Evolutionary conservation across 176 grass and related monocot species (phyloP).

Genomic region (Phragmites australis): DNA sequence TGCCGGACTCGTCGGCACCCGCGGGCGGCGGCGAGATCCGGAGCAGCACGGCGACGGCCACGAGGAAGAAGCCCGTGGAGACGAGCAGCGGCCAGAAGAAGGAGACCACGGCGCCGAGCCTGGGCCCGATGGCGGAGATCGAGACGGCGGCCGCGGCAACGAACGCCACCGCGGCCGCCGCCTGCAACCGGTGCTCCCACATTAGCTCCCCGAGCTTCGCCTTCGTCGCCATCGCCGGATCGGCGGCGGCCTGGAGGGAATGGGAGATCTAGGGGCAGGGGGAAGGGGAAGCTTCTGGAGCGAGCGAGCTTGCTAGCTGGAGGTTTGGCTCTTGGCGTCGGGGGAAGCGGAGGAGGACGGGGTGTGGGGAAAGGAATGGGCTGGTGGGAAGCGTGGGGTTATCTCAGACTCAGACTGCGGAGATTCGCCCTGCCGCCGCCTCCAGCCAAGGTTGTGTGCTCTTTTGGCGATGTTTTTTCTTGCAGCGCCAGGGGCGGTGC

Average conservation of each 20-base stretch:
- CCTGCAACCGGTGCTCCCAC: slow-evolving; percentile 55
- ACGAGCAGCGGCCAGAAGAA: slow-evolving; percentile 82
- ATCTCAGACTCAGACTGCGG: slow-evolving; percentile 32
- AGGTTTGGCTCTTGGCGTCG: slow-evolving; percentile 29
- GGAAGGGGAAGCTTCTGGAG: slow-evolving; percentile 3
- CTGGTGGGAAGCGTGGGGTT: slow-evolving; percentile 35
- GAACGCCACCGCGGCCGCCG: slow-evolving; percentile 48
- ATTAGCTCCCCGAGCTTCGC: slow-evolving; percentile 52
- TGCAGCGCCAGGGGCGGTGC: slow-evolving; percentile 4
- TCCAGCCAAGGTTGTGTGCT: slow-evolving; percentile 41
- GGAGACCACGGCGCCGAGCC: slow-evolving; percentile 51
- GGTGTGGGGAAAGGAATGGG: slow-evolving; percentile 38
- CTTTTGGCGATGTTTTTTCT: slow-evolving; percentile 22
- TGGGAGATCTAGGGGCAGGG: slow-evolving; percentile 26
- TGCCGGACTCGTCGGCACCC: slow-evolving; percentile 49
- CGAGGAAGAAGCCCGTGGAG: slow-evolving; percentile 68
- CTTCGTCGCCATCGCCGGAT: slow-evolving; percentile 45
- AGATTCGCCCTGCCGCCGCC: slow-evolving; percentile 65
- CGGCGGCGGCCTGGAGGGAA: neutral
- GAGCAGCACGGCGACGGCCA: slow-evolving; percentile 66
- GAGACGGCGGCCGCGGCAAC: slow-evolving; percentile 54
- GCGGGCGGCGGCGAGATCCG: slow-evolving; percentile 64
- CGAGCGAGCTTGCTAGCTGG: slow-evolving; percentile 9
- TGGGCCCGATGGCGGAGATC: slow-evolving; percentile 46
- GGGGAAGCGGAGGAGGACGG: neutral